Evolutionary conservation across 2,329 filamentous ascomycete genomes (phyloP).

Genomic region (Aspergillus sp.): DNA sequence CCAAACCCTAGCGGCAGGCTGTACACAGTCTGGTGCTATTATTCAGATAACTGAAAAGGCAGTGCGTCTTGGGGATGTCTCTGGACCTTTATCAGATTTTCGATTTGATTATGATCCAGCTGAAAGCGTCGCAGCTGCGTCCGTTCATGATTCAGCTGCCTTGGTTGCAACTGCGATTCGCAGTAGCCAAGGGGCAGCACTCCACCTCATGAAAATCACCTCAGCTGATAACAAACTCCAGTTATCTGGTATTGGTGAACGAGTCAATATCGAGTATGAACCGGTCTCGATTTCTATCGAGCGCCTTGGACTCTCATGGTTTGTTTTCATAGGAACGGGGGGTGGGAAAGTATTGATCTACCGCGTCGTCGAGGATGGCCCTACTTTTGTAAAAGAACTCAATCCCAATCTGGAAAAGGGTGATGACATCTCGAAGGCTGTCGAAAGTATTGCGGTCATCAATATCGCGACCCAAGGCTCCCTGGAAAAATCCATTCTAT

Average conservation of each 20-base stretch:
- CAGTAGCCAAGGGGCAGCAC: constrained; percentile 14
- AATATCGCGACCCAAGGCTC: constrained; percentile 8
- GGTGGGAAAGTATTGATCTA: constrained; percentile 31
- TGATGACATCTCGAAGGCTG: constrained; percentile 26
- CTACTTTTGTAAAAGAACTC: constrained; percentile 18
- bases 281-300: constrained; percentile 30
- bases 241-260: constrained; percentile 16
- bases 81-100: constrained; percentile 13
- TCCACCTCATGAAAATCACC: constrained; percentile 21
- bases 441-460: constrained; percentile 28
- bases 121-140: constrained; percentile 22
- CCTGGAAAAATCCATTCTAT: constrained; percentile 18
- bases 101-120: constrained; percentile 15
- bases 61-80: constrained; percentile 24
- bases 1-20: constrained; percentile 39
- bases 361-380: constrained; percentile 12
- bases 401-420: constrained; percentile 13
- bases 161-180: constrained; percentile 23
- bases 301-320: constrained; percentile 14
- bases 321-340: constrained; percentile 35
- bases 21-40: constrained; percentile 25
- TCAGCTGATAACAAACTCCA: constrained; percentile 8
- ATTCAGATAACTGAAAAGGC: constrained; percentile 37
- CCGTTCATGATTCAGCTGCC: constrained; percentile 21
- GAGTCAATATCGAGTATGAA: constrained; percentile 23